These are phyloP conservation scores for Cladosporium oxysporum DNA, from an alignment of 2,329 filamentous ascomycete genomes.

Conservation along the genomic window DNA sequence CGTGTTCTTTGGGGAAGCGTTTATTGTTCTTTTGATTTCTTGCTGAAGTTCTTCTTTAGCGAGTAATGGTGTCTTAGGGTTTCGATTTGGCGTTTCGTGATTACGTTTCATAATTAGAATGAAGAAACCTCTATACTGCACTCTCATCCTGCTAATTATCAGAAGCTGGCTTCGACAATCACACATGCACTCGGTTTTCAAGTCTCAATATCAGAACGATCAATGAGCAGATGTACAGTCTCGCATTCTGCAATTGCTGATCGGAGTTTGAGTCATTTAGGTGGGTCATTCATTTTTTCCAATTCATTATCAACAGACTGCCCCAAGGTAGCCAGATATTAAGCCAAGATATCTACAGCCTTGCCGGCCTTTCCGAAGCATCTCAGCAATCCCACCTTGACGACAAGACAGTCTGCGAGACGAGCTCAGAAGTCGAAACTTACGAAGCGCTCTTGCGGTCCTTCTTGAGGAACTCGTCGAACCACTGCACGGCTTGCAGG, in stretches of 20 bases:
- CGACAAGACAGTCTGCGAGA: neutral
- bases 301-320: neutral
- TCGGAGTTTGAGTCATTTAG: neutral
- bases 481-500: conserved; percentile 74
- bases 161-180: neutral
- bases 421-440: neutral
- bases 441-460: conserved; percentile 20
- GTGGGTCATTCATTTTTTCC: neutral
- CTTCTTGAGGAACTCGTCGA: conserved; percentile 61
- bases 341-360: neutral
- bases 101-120: neutral
- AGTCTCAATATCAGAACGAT: neutral
- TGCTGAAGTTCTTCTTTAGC: neutral
- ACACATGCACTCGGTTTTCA: neutral
- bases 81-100: neutral
- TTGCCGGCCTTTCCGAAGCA: neutral
- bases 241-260: neutral
- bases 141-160: neutral
- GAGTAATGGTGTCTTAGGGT: neutral
- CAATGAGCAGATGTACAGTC: neutral
- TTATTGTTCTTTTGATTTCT: neutral
- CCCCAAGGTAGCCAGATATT: neutral
- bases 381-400: neutral
- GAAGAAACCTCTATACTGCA: neutral
- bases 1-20: neutral